Base-by-base conservation (phyloP, 192 early-diverging fungal genomes). In the Podila epicladia region DNA sequence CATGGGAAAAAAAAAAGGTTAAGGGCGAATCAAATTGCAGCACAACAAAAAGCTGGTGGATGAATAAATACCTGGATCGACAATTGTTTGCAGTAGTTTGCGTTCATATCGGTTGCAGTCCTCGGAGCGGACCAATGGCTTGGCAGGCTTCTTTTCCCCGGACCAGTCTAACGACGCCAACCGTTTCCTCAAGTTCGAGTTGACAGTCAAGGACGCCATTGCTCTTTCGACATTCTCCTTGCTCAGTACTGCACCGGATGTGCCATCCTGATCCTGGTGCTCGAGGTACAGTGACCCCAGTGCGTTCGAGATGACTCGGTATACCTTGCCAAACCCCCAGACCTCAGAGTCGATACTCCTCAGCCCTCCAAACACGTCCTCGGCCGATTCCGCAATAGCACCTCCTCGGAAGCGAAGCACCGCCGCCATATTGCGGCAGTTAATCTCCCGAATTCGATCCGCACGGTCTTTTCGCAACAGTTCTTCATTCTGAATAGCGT, bases 1-100 rank as follows among this genome's bases (percentile, higher is more conserved):
- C 24, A 63, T 62, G 37, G 38, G 12, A 13, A 28, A 19, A 13
- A 51, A 49, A 22, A 35, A 29, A n/a, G 9, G 1, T 50, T 9
- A 37, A 1, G 65, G 3, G 51, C 33, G 7, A 22, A 28, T 19
- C 2, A 65, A 13, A 22, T n/a, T 1, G 4, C 0, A 15, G 31
- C 0, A 49, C 9, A 53, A 53, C 17, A 29, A 65, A 13, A 29
- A 37, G 29, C 29, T 22, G 11, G 37, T 19, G 26, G 60, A 9
- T 62, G 31, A 62, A 60, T 29, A 31, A 31, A 45, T 88, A 89
- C 89, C 67, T 68, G 97, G 94, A 70, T 95, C 89, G 15, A 98
- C 91, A 50, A 98, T 92, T 51, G 94, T 93, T 31, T 87, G 80
- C 2, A 96, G 70, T 59, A 98, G 80, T 59, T 88, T 90, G 67